Conservation (phyloP, 208 protist genomes). For the Leishmania major region DNA sequence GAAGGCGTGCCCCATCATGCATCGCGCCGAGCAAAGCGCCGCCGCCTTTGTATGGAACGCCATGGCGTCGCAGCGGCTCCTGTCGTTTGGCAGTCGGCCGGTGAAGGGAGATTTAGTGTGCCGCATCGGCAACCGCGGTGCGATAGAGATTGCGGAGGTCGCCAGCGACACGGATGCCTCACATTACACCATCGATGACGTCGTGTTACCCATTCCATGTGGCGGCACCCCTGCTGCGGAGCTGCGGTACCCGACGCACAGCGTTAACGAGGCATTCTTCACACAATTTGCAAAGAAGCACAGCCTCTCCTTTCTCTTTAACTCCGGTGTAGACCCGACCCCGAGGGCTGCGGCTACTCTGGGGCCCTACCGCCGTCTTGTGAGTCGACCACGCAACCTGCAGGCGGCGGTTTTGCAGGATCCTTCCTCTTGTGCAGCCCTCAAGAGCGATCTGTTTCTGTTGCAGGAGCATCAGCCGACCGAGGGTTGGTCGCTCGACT, state of each 20-base stretch:
- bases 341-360: background rate
- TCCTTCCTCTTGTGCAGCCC: constrained; percentile 61
- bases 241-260: constrained; percentile 19
- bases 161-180: constrained; percentile 32
- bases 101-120: constrained; percentile 70
- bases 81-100: constrained; percentile 39
- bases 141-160: constrained; percentile 26
- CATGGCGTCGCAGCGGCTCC: constrained; percentile 75
- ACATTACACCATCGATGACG: constrained; percentile 53
- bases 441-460: constrained; percentile 81
- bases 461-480: constrained; percentile 65
- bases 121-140: constrained; percentile 4
- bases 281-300: constrained; percentile 41
- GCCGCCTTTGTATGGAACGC: constrained; percentile 87
- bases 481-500: constrained; percentile 47
- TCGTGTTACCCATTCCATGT: constrained; percentile 84
- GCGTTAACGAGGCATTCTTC: constrained; percentile 32
- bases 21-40: constrained; percentile 33
- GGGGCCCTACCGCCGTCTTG: constrained; percentile 48
- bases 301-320: constrained; percentile 46
- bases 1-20: constrained; percentile 23
- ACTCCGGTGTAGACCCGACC: background rate
- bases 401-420: constrained; percentile 61
- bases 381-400: constrained; percentile 49
- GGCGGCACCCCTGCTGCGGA: background rate